phyloP scores from a whole-genome alignment of 768 basidiomycete genomes.

The Mycena pura region DNA sequence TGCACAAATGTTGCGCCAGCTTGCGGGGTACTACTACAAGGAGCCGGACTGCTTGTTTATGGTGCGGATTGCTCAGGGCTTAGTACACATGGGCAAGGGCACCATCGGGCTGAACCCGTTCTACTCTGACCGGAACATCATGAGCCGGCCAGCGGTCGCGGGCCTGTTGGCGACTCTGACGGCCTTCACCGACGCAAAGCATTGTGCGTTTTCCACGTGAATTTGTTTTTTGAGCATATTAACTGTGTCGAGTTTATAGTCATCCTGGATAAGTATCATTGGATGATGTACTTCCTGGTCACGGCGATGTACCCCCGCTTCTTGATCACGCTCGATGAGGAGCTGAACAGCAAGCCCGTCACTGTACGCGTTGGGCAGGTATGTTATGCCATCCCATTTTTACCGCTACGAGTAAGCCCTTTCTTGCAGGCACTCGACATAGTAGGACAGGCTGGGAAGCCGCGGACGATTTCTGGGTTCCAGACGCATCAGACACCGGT shows the following conservation, averaged over 20 bases:
- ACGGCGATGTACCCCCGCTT: conserved; percentile 99
- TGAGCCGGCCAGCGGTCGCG: conserved; percentile 88
- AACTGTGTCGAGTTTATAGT: conserved; percentile 54
- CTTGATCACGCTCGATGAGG: conserved; percentile 95
- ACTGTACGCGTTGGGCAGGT: conserved; percentile 95
- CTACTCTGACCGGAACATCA: conserved; percentile 89
- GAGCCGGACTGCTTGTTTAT: conserved; percentile 97
- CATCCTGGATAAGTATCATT: conserved; percentile 93
- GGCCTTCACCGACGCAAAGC: conserved; percentile 93
- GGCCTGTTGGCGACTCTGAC: conserved; percentile 88
- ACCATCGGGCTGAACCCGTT: conserved; percentile 97
- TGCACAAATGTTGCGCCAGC: conserved; percentile 95
- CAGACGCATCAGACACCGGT: conserved; percentile 98
- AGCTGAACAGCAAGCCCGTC: conserved; percentile 83
- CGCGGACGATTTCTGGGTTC: conserved; percentile 96
- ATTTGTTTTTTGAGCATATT: background rate
- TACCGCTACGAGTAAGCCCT: background rate
- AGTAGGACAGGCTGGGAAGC: conserved; percentile 97
- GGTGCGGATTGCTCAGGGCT: conserved; percentile 93
- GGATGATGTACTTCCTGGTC: conserved; percentile 97
- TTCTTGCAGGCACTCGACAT: conserved; percentile 86
- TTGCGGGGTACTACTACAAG: conserved; percentile 98
- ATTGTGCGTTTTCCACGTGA: conserved; percentile 55
- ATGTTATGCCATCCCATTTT: conserved; percentile 27
- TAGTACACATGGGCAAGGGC: conserved; percentile 99